A percentile compares a stretch with the other conserved stretches of the same genome.
Evolutionary conservation across 192 early-diverging fungal genomes (phyloP).

Genomic region (Coemansia sp.): DNA sequence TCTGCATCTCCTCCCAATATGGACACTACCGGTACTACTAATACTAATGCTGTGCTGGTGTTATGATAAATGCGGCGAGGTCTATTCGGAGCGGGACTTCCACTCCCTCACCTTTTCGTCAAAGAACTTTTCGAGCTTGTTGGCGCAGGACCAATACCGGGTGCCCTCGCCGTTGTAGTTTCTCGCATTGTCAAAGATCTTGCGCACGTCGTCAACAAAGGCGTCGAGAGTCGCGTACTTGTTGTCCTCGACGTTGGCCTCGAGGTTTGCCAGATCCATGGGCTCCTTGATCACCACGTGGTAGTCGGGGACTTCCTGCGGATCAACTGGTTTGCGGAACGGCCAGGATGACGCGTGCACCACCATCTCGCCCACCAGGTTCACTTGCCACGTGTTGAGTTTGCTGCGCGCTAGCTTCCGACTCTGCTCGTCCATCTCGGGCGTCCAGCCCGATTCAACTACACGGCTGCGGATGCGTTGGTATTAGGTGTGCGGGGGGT

Average conservation of each 20-base stretch:
- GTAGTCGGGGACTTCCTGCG: conserved; percentile 89
- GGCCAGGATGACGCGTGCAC: conserved; percentile 87
- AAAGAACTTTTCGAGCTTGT: conserved; percentile 74
- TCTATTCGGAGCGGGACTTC: conserved; percentile 43
- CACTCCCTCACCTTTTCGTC: conserved; percentile 71
- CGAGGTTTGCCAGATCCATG: conserved; percentile 90
- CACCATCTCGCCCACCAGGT: conserved; percentile 74
- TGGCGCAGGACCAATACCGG: conserved; percentile 79
- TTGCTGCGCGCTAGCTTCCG: conserved; percentile 47
- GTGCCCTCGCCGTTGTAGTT: conserved; percentile 89
- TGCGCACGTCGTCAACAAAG: conserved; percentile 81
- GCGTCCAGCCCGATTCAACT: conserved; percentile 90
- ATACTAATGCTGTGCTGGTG: no score
- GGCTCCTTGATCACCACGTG: conserved; percentile 95
- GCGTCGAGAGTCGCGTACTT: conserved; percentile 78
- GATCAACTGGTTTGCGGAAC: conserved; percentile 87
- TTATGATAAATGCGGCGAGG: background rate
- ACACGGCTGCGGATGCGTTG: background rate
- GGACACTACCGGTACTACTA: no score
- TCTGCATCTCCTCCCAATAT: no score
- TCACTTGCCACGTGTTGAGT: conserved; percentile 60
- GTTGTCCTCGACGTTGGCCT: conserved; percentile 80
- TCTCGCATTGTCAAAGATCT: conserved; percentile 93
- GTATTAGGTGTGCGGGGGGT: no score
- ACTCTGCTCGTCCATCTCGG: conserved; percentile 72